These are phyloP conservation scores for Talaromyces islandicus DNA, from an alignment of 2,329 filamentous ascomycete genomes.

Conservation along the genomic window DNA sequence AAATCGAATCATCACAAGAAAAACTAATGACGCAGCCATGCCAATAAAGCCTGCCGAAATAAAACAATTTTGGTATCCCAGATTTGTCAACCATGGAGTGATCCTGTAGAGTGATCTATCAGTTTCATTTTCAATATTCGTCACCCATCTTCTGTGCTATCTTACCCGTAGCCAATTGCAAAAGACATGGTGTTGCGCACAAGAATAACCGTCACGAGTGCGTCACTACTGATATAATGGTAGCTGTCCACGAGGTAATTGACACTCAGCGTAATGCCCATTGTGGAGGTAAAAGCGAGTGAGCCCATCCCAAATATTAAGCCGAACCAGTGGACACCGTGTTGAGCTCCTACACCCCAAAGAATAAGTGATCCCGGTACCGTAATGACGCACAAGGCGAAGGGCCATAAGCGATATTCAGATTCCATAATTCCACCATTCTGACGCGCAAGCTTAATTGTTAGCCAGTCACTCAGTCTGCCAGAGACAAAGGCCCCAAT, in stretches of 20 bases:
- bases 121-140: not conserved
- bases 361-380: constrained; percentile 30
- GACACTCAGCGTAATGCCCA: constrained; percentile 32
- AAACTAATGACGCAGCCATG: constrained; percentile 30
- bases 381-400: constrained; percentile 27
- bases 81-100: constrained; percentile 40
- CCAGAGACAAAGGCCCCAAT: constrained; percentile 34
- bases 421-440: constrained; percentile 38
- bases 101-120: constrained; percentile 24
- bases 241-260: constrained; percentile 39
- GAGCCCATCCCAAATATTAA: constrained; percentile 39
- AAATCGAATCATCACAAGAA: constrained; percentile 34
- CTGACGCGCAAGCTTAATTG: constrained; percentile 21
- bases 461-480: constrained; percentile 33
- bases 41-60: constrained; percentile 35
- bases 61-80: constrained; percentile 43
- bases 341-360: constrained; percentile 38
- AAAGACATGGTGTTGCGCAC: constrained; percentile 46
- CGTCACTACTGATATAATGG: constrained; percentile 34
- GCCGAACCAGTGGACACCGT: constrained; percentile 26
- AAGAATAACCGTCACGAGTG: constrained; percentile 39
- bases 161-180: constrained; percentile 38
- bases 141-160: not conserved
- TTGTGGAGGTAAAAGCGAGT: constrained; percentile 34
- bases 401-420: constrained; percentile 37